A percentile compares a stretch with the other conserved stretches of the same genome.
Conservation (phyloP, 495 filamentous ascomycete genomes). For the Talaromyces adpressus region DNA sequence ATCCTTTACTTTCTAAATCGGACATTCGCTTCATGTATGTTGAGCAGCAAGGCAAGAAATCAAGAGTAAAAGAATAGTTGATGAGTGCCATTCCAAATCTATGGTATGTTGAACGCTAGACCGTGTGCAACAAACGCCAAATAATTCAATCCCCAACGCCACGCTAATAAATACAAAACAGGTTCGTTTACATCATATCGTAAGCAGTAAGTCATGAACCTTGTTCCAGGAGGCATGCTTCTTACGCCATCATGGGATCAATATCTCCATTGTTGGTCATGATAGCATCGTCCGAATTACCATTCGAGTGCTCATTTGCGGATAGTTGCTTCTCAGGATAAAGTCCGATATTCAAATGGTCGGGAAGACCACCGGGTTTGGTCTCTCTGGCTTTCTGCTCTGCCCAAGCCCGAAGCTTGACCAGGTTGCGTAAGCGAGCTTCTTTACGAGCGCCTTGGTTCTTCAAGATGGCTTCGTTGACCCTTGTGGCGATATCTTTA, state of each 20-base stretch:
- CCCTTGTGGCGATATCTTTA: slow-evolving; percentile 67
- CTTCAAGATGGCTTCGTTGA: slow-evolving; percentile 80
- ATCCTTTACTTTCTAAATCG: neutral
- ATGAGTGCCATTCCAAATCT: neutral
- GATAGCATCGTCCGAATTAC: slow-evolving; percentile 30
- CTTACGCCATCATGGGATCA: slow-evolving; percentile 54
- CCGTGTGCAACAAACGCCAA: neutral
- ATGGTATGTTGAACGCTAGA: neutral
- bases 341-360: slow-evolving; percentile 65
- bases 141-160: slow-evolving; percentile 8
- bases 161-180: slow-evolving; percentile 3
- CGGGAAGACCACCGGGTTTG: slow-evolving; percentile 70
- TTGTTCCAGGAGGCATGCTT: neutral
- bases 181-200: slow-evolving; percentile 4
- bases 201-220: neutral
- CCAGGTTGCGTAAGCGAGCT: slow-evolving; percentile 70
- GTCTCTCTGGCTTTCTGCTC: slow-evolving; percentile 67
- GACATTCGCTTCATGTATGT: too few species aligned
- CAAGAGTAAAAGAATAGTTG: neutral
- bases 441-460: slow-evolving; percentile 65
- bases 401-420: slow-evolving; percentile 77
- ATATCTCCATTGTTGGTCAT: slow-evolving; percentile 43
- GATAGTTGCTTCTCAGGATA: slow-evolving; percentile 23
- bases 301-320: slow-evolving; percentile 25
- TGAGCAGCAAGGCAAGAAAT: neutral